Evolutionary conservation across 2,329 filamentous ascomycete genomes (phyloP).

Genomic region (Dactylellina parvicollis): DNA sequence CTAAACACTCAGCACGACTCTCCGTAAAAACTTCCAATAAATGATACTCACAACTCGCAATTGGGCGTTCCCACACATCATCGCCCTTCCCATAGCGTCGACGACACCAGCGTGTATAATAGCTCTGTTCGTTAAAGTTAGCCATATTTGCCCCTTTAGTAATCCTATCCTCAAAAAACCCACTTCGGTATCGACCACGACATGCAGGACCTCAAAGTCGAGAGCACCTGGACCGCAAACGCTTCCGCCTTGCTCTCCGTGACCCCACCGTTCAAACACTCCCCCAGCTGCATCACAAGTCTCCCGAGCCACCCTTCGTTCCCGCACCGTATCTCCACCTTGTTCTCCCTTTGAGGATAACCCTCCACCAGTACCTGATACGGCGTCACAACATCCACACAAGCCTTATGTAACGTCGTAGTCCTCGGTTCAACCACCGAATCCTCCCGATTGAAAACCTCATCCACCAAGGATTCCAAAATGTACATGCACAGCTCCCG

Average conservation of each 20-base stretch:
- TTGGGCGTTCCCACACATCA: slow-evolving; percentile 75
- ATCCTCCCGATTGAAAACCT: slow-evolving; percentile 92
- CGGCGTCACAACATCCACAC: slow-evolving; percentile 94
- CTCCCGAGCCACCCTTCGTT: slow-evolving; percentile 88
- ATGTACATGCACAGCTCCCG: slow-evolving; percentile 89
- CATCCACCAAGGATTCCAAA: slow-evolving; percentile 90
- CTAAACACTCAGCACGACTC: slow-evolving; percentile 62
- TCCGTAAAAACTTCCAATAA: background rate
- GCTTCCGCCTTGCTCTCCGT: slow-evolving; percentile 73
- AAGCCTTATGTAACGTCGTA: slow-evolving; percentile 83
- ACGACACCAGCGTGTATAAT: slow-evolving; percentile 77
- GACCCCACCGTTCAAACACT: slow-evolving; percentile 74
- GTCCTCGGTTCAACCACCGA: slow-evolving; percentile 83
- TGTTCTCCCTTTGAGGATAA: slow-evolving; percentile 77
- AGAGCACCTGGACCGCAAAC: slow-evolving; percentile 79
- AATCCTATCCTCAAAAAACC: slow-evolving; percentile 4
- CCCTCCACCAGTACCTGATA: slow-evolving; percentile 76
- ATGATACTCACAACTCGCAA: slow-evolving; percentile 74
- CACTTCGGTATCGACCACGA: slow-evolving; percentile 83
- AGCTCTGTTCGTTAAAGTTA: slow-evolving; percentile 63
- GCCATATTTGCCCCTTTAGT: background rate
- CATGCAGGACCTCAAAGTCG: slow-evolving; percentile 80
- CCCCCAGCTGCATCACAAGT: slow-evolving; percentile 76
- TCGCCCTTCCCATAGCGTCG: slow-evolving; percentile 74
- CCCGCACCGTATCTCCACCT: slow-evolving; percentile 76